Evolutionary conservation across 1,284 basidiomycete genomes (phyloP).

Genomic region (Irpex sp.): DNA sequence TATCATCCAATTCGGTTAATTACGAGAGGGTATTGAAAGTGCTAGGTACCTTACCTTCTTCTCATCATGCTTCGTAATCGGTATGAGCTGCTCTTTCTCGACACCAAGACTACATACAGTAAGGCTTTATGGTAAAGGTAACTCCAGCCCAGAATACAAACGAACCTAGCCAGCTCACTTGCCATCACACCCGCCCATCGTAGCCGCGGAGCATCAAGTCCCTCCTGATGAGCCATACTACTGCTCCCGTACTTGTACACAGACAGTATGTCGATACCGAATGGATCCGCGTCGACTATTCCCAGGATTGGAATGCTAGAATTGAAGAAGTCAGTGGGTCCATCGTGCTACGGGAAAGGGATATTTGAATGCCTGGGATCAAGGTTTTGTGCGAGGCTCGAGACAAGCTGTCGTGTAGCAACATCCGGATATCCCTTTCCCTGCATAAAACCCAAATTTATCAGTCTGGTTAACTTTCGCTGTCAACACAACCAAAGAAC

Average conservation of each 20-base stretch:
- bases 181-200: conserved; percentile 77
- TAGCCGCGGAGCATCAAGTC: conserved; percentile 59
- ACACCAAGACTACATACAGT: conserved; percentile 47
- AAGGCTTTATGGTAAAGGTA: neutral
- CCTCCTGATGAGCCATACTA: conserved; percentile 51
- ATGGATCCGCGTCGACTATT: conserved; percentile 87
- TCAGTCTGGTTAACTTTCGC: neutral
- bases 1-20: neutral
- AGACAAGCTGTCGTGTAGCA: conserved; percentile 78
- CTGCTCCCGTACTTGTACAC: conserved; percentile 75
- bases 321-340: too few species aligned
- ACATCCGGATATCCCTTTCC: conserved; percentile 94
- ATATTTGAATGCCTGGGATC: conserved; percentile 35
- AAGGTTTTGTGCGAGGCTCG: conserved; percentile 61
- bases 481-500: neutral
- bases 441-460: conserved; percentile 33
- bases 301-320: conserved; percentile 65
- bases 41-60: conserved; percentile 61
- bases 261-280: conserved; percentile 84
- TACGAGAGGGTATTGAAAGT: too few species aligned
- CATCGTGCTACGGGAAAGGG: too few species aligned
- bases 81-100: conserved; percentile 55
- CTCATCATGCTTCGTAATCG: conserved; percentile 67
- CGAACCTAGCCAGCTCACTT: conserved; percentile 58
- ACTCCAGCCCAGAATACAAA: neutral